Percentiles rank a stretch among this genome's conserved stretches.
Evolutionary conservation across 805 yeast genomes (phyloP).

Genomic region (Jamesozyma jinghongensis): DNA sequence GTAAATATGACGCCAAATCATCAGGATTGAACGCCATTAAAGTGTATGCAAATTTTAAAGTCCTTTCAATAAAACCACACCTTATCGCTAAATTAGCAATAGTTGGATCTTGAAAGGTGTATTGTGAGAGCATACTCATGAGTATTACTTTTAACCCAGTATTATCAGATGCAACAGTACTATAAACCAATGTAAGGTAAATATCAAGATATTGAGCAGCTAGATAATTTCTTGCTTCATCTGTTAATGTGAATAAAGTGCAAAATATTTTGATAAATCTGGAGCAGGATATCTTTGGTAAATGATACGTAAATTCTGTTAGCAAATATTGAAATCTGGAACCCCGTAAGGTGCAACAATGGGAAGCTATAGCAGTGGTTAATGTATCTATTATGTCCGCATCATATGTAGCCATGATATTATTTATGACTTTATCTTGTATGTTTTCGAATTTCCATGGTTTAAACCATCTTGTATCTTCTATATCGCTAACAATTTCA

Average conservation of each 20-base stretch:
- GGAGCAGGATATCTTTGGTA: constrained; percentile 15
- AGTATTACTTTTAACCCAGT: constrained; percentile 17
- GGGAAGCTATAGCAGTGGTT: constrained; percentile 7
- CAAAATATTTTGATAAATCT: constrained; percentile 18
- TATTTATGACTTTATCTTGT: constrained; percentile 8
- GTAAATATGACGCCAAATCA: constrained; percentile 16
- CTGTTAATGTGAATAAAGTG: constrained; percentile 20
- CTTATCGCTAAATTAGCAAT: constrained; percentile 22
- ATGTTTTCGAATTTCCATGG: constrained; percentile 21
- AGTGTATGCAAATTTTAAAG: constrained; percentile 22
- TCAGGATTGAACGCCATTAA: constrained; percentile 24
- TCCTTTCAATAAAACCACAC: constrained; percentile 24
- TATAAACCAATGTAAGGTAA: constrained; percentile 46
- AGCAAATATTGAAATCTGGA: constrained; percentile 36
- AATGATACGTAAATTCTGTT: constrained; percentile 13
- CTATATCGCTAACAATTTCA: neutral
- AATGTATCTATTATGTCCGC: constrained; percentile 13
- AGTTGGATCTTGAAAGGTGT: constrained; percentile 25
- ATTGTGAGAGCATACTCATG: constrained; percentile 25
- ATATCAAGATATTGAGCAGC: constrained; percentile 65
- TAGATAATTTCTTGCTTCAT: constrained; percentile 48
- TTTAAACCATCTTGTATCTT: constrained; percentile 13
- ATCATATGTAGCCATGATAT: constrained; percentile 19
- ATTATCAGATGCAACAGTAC: constrained; percentile 21
- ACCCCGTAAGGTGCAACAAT: constrained; percentile 29